Percentiles rank a stretch among this genome's conserved stretches.
Evolutionary conservation across 148 eudicot species (phyloP).

Genomic region (Rhododendron henanense): DNA sequence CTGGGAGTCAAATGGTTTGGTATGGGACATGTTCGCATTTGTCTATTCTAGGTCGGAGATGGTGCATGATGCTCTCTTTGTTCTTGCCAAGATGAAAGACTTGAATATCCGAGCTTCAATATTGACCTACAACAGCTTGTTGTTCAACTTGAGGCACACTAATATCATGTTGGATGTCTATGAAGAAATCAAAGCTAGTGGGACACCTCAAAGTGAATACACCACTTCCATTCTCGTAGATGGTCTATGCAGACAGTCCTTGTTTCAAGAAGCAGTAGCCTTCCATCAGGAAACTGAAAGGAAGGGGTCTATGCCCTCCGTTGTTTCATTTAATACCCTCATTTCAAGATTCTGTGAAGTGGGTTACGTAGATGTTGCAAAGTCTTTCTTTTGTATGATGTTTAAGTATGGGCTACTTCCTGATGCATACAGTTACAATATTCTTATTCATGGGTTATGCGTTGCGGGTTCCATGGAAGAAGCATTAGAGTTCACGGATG

Average conservation of each 20-base stretch:
- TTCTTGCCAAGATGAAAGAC: conserved; percentile 70
- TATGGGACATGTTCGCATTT: conserved; percentile 85
- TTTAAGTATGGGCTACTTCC: conserved; percentile 69
- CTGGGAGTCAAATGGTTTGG: conserved; percentile 43
- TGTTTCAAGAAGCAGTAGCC: conserved; percentile 54
- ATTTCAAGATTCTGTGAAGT: conserved; percentile 63
- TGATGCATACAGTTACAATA: conserved; percentile 70
- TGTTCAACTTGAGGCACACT: conserved; percentile 62
- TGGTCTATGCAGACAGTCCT: conserved; percentile 69
- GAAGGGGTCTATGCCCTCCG: conserved; percentile 23
- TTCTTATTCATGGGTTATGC: conserved; percentile 72
- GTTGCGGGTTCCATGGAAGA: conserved; percentile 68
- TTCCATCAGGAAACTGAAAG: conserved; percentile 39
- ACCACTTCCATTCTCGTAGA: conserved; percentile 62
- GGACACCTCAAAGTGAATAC: conserved; percentile 38
- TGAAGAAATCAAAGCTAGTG: conserved; percentile 46
- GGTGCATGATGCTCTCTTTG: conserved; percentile 67
- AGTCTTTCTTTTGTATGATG: conserved; percentile 75
- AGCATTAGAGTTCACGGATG: conserved; percentile 52
- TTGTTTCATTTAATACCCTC: conserved; percentile 58
- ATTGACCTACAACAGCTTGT: conserved; percentile 66
- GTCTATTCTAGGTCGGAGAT: conserved; percentile 59
- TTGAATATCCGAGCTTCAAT: conserved; percentile 56
- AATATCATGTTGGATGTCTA: conserved; percentile 50
- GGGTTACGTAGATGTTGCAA: conserved; percentile 63